Base-by-base conservation (phyloP, 179 eudicot genomes). In the Pouteria campechiana region DNA sequence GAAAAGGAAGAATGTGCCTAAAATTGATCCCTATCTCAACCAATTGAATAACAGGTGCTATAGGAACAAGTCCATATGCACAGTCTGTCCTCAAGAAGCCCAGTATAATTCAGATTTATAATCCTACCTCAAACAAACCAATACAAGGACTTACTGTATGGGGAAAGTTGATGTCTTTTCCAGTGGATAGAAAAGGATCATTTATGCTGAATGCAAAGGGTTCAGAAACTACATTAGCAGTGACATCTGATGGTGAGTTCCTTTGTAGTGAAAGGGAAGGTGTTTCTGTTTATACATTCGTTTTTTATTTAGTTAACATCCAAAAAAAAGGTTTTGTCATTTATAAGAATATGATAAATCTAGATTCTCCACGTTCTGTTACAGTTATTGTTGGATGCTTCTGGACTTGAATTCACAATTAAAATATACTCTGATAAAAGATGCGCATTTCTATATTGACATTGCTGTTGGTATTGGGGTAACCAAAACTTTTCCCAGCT, bases 191-290 rank as follows among this genome's bases (percentile, higher is more conserved):
- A 17, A 57, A 40, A 32, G 6, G 61, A 37, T 11, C 58, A 23
- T 19, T 28, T 16, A 57, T 63, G n/a, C 42, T 73, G 17, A 61
- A 73, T 62, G 50, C 36, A 31, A 74, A 66, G 41, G 29, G 56
- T n/a, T 58, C 76, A 19, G 65, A 61, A 20, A 38, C 48, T 52
- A 35, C 73, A 12, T 16, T 47, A 10, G 25, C 39, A 41, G 44
- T 55, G 9, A 58, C 54, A 21, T 46, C 73, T 28, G 58, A 52
- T 17, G 68, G 81, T 74, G 40, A 62, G 68, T 57, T 28, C 24
- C 31, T 19, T 38, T 40, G 3, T 15, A 28, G 22, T 22, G 22
- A 6, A 22, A 3, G 39, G 29, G 12, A 20, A 7, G 16, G n/a
- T 37, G 43, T 30, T 17, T 14, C 47, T 43, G 41, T 35, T 40